Evolutionary conservation across 495 filamentous ascomycete species (phyloP), one percentile per base, ranked within the genome.

Genomic region (Oidiodendron maius): DNA sequence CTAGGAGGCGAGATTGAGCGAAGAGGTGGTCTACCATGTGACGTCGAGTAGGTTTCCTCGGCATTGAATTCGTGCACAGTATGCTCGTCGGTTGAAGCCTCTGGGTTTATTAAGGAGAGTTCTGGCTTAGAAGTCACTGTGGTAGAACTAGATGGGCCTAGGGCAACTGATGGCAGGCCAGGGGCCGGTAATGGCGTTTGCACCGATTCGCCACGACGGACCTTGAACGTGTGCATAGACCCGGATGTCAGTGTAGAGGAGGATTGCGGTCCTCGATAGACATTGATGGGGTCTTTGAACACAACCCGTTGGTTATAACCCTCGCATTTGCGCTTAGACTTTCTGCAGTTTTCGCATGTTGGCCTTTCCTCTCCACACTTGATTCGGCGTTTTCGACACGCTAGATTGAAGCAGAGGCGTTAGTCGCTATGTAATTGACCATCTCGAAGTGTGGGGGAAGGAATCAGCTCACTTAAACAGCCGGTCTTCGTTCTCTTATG

Each of bases 301-400:
- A 95, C 73, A 26, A 98, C 83, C 38, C 88, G 80, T 61, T 89
- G 90, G 54, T 84, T 94, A 70, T 98, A 98, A 30, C 93, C 93
- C 66, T 97, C 91, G 63, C 93, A 98, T 34, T 83, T 73, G 10
- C 93, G 81, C 64, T 93, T 96, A 10, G 91, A 96, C 61, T 96
- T 96, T 64, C 91, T 80, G 68, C 93, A 98, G 62, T 97, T 89
- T 51, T 75, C 80, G 69, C 93, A 97, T 13, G 80, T 89, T 40
- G 91, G 93, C 47, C 87, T 86, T 62, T 93, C 89, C 62, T 97
- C 93, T 42, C 91, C 93, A 63, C 93, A 98, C 68, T 98, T 98
- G 63, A 98, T 97, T 40, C 93, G 86, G 16, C 93, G 82, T 66
- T 84, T 90, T 43, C 93, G 85, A 72, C 93, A 98, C 43, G 93